Percentiles rank a stretch among this genome's conserved stretches.
Conservation (phyloP, 2,329 filamentous ascomycete species). For the Plenodomus lindquistii region DNA sequence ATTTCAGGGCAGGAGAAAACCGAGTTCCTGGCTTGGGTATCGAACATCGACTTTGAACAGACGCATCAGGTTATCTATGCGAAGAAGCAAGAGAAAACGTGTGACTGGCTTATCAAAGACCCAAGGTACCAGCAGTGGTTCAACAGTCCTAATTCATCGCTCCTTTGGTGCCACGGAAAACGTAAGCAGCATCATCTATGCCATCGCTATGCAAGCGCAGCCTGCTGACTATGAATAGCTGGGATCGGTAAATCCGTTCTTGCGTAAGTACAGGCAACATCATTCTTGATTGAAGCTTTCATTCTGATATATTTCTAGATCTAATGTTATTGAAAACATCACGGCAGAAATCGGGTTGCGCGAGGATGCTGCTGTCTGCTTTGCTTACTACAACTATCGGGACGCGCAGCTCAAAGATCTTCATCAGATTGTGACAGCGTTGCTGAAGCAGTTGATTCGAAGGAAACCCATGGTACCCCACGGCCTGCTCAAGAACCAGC, state of each 20-base stretch:
- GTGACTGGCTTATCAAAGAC: constrained; percentile 19
- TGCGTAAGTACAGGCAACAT: constrained; percentile 16
- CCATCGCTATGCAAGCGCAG: background rate
- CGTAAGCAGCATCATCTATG: constrained; percentile 9
- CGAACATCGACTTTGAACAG: constrained; percentile 22
- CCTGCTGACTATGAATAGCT: constrained; percentile 18
- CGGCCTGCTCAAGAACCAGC: constrained; percentile 9
- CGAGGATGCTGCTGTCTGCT: constrained; percentile 16
- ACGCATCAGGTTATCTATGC: constrained; percentile 17
- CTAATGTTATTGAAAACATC: constrained; percentile 24
- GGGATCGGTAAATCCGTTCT: constrained; percentile 29
- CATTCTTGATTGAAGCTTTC: background rate
- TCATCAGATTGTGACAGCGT: constrained; percentile 9
- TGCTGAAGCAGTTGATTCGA: constrained; percentile 16
- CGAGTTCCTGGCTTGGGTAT: constrained; percentile 23
- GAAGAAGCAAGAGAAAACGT: constrained; percentile 21
- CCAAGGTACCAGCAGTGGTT: constrained; percentile 20
- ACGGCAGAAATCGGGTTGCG: constrained; percentile 10
- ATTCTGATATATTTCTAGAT: constrained; percentile 11
- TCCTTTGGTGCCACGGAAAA: constrained; percentile 29
- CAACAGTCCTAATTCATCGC: constrained; percentile 4
- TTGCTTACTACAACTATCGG: constrained; percentile 28
- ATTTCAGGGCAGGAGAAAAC: constrained; percentile 15
- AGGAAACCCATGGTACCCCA: constrained; percentile 5
- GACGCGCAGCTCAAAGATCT: constrained; percentile 5